Percentiles rank a stretch among this genome's conserved stretches.
These are phyloP conservation scores for Clavispora asparagi DNA, from an alignment of 805 yeast genomes.

Conservation along the genomic window DNA sequence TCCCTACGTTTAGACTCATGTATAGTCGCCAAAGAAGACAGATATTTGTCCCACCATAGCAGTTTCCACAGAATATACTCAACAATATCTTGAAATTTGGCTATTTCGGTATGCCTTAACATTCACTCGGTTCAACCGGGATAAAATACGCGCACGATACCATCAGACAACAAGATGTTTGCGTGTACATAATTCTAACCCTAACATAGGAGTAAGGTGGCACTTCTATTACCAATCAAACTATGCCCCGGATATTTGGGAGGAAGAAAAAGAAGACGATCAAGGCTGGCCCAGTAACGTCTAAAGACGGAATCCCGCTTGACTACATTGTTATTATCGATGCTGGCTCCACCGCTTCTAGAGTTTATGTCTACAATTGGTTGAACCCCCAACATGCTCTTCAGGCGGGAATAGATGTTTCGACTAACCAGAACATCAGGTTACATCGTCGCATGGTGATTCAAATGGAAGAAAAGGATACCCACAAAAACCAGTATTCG, in stretches of 20 bases:
- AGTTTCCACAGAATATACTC: no score
- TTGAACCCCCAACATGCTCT: slow-evolving; percentile 33
- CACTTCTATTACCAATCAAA: neutral
- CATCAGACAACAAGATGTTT: no score
- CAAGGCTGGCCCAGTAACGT: slow-evolving; percentile 30
- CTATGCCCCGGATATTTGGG: neutral
- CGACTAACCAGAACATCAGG: slow-evolving; percentile 1
- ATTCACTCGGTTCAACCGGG: neutral
- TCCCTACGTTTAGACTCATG: no score
- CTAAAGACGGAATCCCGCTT: slow-evolving; percentile 44
- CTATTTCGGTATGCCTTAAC: no score
- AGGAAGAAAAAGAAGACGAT: slow-evolving; percentile 5
- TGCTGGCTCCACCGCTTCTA: slow-evolving; percentile 62
- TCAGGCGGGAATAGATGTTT: slow-evolving; percentile 15
- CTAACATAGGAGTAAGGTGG: neutral
- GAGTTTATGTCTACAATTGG: slow-evolving; percentile 60
- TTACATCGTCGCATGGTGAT: slow-evolving; percentile 5
- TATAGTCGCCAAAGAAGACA: no score
- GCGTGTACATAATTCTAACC: neutral
- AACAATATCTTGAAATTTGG: no score
- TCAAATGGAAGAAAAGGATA: slow-evolving; percentile 6
- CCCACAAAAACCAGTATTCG: neutral
- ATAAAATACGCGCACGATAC: neutral
- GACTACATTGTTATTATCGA: slow-evolving; percentile 60
- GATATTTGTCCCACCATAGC: no score